These are phyloP conservation scores for Ramaria sp. DNA, from an alignment of 768 basidiomycete genomes.

Conservation along the genomic window DNA sequence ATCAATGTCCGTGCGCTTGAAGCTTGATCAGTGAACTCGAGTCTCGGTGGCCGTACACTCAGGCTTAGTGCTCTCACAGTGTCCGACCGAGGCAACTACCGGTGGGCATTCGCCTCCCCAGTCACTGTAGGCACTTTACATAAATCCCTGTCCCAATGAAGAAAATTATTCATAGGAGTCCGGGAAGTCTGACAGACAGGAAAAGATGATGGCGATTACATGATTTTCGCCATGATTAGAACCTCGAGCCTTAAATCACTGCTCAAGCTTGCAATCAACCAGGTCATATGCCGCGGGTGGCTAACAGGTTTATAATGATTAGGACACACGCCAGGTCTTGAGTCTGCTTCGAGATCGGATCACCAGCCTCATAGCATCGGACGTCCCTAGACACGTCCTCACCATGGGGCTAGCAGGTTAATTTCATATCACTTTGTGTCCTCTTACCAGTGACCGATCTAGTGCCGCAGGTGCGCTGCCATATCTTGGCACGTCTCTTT, in stretches of 20 bases:
- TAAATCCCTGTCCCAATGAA: too few species aligned
- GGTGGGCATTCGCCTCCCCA: too few species aligned
- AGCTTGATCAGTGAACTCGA: neutral
- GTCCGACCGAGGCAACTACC: constrained; percentile 20
- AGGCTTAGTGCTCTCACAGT: constrained; percentile 10
- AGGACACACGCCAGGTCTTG: neutral
- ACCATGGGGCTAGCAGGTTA: constrained; percentile 66
- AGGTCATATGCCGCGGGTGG: too few species aligned
- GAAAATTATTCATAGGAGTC: too few species aligned
- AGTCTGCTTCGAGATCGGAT: constrained; percentile 44
- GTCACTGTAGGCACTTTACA: constrained; percentile 17
- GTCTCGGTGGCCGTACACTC: constrained; percentile 13
- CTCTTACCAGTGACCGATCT: too few species aligned
- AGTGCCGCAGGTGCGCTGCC: constrained; percentile 54
- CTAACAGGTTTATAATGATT: constrained; percentile 22
- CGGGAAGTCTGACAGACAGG: too few species aligned
- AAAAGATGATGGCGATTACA: too few species aligned
- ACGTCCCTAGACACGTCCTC: constrained; percentile 71
- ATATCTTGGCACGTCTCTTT: constrained; percentile 70
- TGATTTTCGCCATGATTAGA: too few species aligned
- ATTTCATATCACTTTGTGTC: too few species aligned
- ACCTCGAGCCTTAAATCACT: too few species aligned
- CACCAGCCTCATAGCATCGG: constrained; percentile 58
- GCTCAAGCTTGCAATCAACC: too few species aligned
- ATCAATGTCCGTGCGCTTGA: too few species aligned